Evolutionary conservation across 257 asterid genomes (phyloP), one percentile per base, ranked within the genome.

Genomic region (Primulina tabacum): DNA sequence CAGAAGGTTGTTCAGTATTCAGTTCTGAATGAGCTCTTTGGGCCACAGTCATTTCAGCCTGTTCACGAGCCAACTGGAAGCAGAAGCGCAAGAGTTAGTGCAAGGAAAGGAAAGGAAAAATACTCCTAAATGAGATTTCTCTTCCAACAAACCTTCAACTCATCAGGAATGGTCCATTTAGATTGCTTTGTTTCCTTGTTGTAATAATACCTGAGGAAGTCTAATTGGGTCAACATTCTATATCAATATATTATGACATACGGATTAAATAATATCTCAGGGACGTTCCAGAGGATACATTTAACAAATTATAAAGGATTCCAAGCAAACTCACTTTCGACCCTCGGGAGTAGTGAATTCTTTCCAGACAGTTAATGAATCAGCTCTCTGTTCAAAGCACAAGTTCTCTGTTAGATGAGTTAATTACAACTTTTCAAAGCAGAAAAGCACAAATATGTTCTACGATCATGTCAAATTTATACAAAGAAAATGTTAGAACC

Each of bases 281-380:
- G 50, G 56, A 65, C 24, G 73, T 62, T 70, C 32, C 20, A 28
- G 11, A 38, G 69, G 21, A 37, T 14, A 70, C 9, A 33, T 34
- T 34, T 26, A 43, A 58, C 53, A 24, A 63, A 62, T 56, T 33
- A 65, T 18, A 47, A 68, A 43, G 78, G 55, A 60, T 67, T 55
- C 62, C 28, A 21, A 72, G 55, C 70, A 76, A 73, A 79, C 96
- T 75, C 87, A 94, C 99, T 88, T 94, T 84, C 89, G 88, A 75
- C 99, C 99, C 89, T 94, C 97, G 1, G 87, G 84, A 74, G 99
- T 94, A 67, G 91, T 87, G 82, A 90, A 94, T 78, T 94, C 99
- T 81, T 91, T 94, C 99, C 99, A 94, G 64, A 89, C 93, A 69
- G 96, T 90, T 28, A 96, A 90, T 34, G 97, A 97, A 84, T 91